phyloP scores from a whole-genome alignment of 2,329 filamentous ascomycete species.

The Zasmidium citrigriseum region DNA sequence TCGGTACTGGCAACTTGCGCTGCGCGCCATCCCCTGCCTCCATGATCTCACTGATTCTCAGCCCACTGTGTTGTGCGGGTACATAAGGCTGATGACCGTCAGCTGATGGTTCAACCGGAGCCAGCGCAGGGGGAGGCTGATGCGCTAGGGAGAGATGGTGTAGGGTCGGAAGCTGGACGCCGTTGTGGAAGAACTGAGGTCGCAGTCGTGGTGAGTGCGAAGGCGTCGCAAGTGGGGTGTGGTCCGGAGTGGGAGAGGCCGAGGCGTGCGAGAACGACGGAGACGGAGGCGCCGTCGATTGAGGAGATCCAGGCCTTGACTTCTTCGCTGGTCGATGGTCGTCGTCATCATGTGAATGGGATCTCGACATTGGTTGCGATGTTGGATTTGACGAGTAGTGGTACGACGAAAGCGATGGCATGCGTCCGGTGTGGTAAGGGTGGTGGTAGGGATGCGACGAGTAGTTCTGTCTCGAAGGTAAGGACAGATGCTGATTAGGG shows the following conservation, averaged over 20 bases:
- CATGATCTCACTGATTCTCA: constrained; percentile 91
- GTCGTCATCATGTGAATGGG: constrained; percentile 81
- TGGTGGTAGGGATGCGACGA: constrained; percentile 46
- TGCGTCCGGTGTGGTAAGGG: constrained; percentile 60
- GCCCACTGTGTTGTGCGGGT: constrained; percentile 61
- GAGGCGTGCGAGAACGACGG: constrained; percentile 97
- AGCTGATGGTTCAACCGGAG: constrained; percentile 69
- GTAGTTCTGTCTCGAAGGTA: constrained; percentile 32
- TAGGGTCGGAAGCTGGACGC: constrained; percentile 83
- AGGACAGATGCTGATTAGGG: constrained; percentile 41
- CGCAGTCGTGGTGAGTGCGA: constrained; percentile 91
- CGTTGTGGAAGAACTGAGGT: constrained; percentile 66
- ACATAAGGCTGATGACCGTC: constrained; percentile 62
- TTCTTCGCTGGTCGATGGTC: constrained; percentile 81
- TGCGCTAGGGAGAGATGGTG: constrained; percentile 70
- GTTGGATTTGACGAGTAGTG: constrained; percentile 54
- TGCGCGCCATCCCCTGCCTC: constrained; percentile 83
- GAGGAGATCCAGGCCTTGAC: constrained; percentile 88
- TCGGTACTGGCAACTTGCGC: constrained; percentile 86
- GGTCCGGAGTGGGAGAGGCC: constrained; percentile 90
- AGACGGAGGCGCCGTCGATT: constrained; percentile 92
- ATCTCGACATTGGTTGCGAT: constrained; percentile 82
- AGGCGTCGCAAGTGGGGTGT: constrained; percentile 96
- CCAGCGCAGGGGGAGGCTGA: constrained; percentile 59
- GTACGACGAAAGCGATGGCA: constrained; percentile 78